These are phyloP conservation scores for Xylariomycetidae sp. DNA, from an alignment of 2,329 filamentous ascomycete species.

Conservation along the genomic window DNA sequence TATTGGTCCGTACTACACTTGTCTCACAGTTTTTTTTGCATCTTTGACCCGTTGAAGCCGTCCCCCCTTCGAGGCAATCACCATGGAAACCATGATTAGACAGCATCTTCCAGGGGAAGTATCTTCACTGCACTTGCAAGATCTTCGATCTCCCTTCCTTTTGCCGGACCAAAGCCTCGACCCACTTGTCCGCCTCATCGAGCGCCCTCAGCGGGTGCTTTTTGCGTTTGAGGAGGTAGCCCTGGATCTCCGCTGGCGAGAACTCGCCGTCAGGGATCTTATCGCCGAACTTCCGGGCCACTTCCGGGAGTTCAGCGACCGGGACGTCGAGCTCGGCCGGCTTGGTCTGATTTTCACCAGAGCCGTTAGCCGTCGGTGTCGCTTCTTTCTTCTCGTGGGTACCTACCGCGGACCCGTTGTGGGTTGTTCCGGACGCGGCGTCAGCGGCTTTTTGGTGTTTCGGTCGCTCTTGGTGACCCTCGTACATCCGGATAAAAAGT, in stretches of 20 bases:
- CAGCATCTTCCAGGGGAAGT: too few species aligned
- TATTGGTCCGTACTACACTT: too few species aligned
- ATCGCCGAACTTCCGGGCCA: slow-evolving; percentile 46
- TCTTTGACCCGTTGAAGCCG: too few species aligned
- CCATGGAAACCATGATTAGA: too few species aligned
- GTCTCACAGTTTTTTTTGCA: too few species aligned
- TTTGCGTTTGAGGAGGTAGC: slow-evolving; percentile 60
- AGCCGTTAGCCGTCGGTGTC: slow-evolving; percentile 4
- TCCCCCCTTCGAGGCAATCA: too few species aligned
- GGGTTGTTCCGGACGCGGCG: too few species aligned
- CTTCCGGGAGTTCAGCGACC: slow-evolving; percentile 34
- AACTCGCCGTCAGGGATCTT: slow-evolving; percentile 36
- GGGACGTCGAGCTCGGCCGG: slow-evolving; percentile 27
- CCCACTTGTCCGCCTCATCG: slow-evolving; percentile 49
- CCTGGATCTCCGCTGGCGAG: slow-evolving; percentile 58
- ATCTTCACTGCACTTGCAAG: slow-evolving; percentile 42
- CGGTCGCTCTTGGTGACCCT: slow-evolving; percentile 31
- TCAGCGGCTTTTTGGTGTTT: neutral
- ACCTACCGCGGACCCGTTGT: neutral
- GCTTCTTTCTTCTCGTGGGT: slow-evolving; percentile 1
- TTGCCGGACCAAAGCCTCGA: slow-evolving; percentile 44
- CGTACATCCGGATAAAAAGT: slow-evolving; percentile 60
- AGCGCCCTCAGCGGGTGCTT: slow-evolving; percentile 52
- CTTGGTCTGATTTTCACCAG: slow-evolving; percentile 5
- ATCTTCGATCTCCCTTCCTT: slow-evolving; percentile 47